Percentiles rank a stretch among this genome's conserved stretches.
These are phyloP conservation scores for Mallotus nudiflorus DNA, from an alignment of 345 rosid species.

Conservation along the genomic window DNA sequence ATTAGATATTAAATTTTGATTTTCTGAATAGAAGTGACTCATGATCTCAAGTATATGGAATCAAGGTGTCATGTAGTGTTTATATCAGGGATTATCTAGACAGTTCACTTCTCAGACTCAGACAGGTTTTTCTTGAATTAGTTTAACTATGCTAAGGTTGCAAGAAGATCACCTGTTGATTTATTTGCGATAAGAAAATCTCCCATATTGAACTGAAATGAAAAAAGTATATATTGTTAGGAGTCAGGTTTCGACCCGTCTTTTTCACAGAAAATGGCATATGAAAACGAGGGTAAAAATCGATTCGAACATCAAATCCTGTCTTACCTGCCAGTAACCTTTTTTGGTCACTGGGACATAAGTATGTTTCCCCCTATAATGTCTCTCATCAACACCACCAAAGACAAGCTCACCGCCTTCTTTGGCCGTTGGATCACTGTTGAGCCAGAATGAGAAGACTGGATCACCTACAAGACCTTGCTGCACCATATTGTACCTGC, in stretches of 20 bases:
- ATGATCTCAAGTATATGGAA: background rate
- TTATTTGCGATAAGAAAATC: constrained; percentile 53
- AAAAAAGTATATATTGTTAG: background rate
- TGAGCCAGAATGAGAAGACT: constrained; percentile 81
- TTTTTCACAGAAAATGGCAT: background rate
- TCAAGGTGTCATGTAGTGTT: background rate
- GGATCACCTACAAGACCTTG: constrained; percentile 55
- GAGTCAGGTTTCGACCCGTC: constrained; percentile 6
- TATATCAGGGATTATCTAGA: background rate
- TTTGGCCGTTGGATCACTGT: constrained; percentile 43
- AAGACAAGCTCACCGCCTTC: constrained; percentile 83
- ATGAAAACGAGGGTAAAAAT: background rate
- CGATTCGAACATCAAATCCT: background rate
- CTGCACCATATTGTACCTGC: constrained; percentile 70
- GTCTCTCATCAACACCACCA: constrained; percentile 69
- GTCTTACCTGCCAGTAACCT: constrained; percentile 83
- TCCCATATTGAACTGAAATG: constrained; percentile 65
- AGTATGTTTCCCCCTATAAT: constrained; percentile 67
- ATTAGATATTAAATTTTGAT: too few species aligned
- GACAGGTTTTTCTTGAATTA: background rate
- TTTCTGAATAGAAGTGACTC: background rate
- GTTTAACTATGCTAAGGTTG: background rate
- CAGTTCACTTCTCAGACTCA: background rate
- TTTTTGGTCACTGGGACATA: constrained; percentile 64
- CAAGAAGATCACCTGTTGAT: constrained; percentile 57